Percentiles rank a stretch among this genome's conserved stretches.
Evolutionary conservation across 768 basidiomycete species (phyloP).

Genomic region (Leccinellum albellum): DNA sequence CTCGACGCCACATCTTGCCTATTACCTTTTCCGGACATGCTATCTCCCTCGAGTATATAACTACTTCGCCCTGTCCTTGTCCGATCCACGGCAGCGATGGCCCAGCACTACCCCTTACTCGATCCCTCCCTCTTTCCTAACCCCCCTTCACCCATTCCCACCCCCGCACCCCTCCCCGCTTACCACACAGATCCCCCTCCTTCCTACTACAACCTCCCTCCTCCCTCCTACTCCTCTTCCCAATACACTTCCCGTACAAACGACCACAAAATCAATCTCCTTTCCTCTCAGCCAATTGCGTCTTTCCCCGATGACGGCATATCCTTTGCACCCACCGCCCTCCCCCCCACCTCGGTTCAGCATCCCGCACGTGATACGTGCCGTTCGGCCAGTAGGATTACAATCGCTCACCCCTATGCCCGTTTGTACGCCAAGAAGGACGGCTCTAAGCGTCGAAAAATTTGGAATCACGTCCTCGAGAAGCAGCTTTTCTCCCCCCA

Average conservation of each 20-base stretch:
- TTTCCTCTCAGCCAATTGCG: conserved; percentile 1
- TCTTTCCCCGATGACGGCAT: conserved; percentile 25
- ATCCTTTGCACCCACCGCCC: conserved; percentile 10
- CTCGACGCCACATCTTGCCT: conserved; percentile 2
- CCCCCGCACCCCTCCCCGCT: conserved; percentile 1
- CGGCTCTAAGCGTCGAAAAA: conserved; percentile 63
- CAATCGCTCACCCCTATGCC: conserved; percentile 64
- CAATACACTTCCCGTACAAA: background rate
- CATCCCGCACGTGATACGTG: conserved; percentile 17
- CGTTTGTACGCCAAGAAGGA: conserved; percentile 64
- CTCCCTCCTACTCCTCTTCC: conserved; percentile 1
- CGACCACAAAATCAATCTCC: conserved; percentile 3
- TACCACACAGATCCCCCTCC: conserved; percentile 12
- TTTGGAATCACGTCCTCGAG: conserved; percentile 77
- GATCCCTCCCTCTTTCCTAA: conserved; percentile 5
- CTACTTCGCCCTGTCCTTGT: background rate
- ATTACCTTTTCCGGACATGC: conserved; percentile 13
- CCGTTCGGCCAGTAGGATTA: conserved; percentile 24
- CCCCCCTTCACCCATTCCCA: background rate
- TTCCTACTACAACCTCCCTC: conserved; percentile 8
- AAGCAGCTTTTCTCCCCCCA: conserved; percentile 63
- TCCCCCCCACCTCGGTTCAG: conserved; percentile 1
- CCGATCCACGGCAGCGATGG: conserved; percentile 16
- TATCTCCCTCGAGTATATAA: conserved; percentile 16
- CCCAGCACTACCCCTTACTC: conserved; percentile 13